phyloP scores from a whole-genome alignment of 805 yeast species.

The Pichia kluyveri region DNA sequence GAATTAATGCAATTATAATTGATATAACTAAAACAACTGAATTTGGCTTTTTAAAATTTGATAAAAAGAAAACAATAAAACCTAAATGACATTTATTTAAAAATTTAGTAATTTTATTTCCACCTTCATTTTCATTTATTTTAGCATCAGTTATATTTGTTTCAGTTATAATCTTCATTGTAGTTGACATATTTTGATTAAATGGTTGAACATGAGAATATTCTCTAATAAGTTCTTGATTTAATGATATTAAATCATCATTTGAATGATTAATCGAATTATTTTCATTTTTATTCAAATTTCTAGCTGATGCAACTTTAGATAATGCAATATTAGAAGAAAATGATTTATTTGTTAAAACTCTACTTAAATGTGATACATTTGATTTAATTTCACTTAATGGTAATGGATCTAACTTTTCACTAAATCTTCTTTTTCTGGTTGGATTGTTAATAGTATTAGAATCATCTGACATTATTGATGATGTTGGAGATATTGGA shows the following conservation, averaged over 20 bases:
- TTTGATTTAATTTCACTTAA: slow-evolving; percentile 1
- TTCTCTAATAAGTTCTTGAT: slow-evolving; percentile 25
- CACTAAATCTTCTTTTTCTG: neutral
- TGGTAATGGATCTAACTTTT: slow-evolving; percentile 2
- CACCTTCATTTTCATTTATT: slow-evolving; percentile 16
- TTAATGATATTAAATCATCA: slow-evolving; percentile 14
- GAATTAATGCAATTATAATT: slow-evolving; percentile 42
- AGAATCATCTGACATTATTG: neutral
- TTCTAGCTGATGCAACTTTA: slow-evolving; percentile 26
- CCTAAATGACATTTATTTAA: slow-evolving; percentile 23
- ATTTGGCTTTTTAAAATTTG: slow-evolving; percentile 40
- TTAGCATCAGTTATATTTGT: slow-evolving; percentile 23
- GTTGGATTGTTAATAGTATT: neutral
- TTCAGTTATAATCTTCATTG: slow-evolving; percentile 26
- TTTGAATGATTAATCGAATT: too few relatives aligned
- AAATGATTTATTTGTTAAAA: slow-evolving; percentile 1
- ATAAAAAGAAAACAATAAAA: slow-evolving; percentile 26
- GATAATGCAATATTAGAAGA: slow-evolving; percentile 9
- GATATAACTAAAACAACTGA: slow-evolving; percentile 38
- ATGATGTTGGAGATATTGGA: slow-evolving; percentile 8
- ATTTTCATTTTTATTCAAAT: neutral
- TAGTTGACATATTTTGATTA: slow-evolving; percentile 21
- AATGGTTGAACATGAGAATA: slow-evolving; percentile 27
- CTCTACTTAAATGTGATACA: slow-evolving; percentile 3
- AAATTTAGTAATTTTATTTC: slow-evolving; percentile 7